These are phyloP conservation scores for Huntiella omanensis DNA, from an alignment of 2,329 filamentous ascomycete species.

Conservation along the genomic window DNA sequence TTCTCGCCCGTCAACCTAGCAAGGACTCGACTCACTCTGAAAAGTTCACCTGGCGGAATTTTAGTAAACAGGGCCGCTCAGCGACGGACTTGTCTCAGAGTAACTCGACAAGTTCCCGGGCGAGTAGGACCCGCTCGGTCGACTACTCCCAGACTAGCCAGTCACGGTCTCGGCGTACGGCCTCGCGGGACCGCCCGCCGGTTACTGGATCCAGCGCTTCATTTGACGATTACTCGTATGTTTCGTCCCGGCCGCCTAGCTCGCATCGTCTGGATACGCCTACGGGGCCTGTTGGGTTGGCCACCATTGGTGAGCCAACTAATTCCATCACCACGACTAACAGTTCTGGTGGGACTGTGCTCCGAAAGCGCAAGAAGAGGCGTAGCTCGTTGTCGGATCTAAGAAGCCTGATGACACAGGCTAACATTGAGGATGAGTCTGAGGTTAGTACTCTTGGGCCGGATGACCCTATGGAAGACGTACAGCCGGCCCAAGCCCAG, in stretches of 20 bases:
- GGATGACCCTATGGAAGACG: not conserved
- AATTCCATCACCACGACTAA: conserved; percentile 18
- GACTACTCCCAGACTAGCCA: conserved; percentile 30
- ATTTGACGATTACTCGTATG: conserved; percentile 32
- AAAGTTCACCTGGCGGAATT: conserved; percentile 59
- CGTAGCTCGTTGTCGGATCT: conserved; percentile 85
- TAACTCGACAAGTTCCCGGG: conserved; percentile 11
- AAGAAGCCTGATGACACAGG: conserved; percentile 45
- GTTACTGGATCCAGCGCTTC: conserved; percentile 29
- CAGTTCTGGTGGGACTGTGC: conserved; percentile 19
- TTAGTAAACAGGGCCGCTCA: conserved; percentile 44
- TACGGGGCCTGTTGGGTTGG: conserved; percentile 24
- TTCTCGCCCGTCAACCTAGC: conserved; percentile 56
- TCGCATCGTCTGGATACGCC: conserved; percentile 31
- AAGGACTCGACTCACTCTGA: conserved; percentile 23
- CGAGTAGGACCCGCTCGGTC: conserved; percentile 54
- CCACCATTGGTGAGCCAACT: conserved; percentile 40
- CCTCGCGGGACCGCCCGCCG: conserved; percentile 40
- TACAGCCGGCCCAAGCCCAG: conserved; percentile 2
- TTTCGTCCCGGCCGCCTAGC: conserved; percentile 29
- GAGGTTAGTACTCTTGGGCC: conserved; percentile 9
- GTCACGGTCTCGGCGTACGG: conserved; percentile 26
- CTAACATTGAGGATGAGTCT: conserved; percentile 26
- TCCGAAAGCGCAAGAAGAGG: conserved; percentile 48
- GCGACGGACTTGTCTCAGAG: conserved; percentile 11